Evolutionary conservation across 768 basidiomycete species (phyloP).

Genomic region (Mycena crocata): DNA sequence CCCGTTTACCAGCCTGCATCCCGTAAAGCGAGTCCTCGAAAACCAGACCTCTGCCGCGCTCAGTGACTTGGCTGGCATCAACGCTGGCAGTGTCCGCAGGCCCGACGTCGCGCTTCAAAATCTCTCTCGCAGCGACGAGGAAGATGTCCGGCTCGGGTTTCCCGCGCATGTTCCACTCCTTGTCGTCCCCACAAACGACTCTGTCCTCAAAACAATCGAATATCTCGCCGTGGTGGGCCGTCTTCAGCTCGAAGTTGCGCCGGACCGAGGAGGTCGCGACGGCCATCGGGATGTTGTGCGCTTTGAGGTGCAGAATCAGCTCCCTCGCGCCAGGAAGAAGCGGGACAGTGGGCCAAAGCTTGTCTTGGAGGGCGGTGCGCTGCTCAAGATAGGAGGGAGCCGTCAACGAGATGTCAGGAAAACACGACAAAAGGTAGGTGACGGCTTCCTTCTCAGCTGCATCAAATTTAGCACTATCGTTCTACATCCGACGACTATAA

Average conservation of each 20-base stretch:
- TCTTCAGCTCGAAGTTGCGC: conserved; percentile 76
- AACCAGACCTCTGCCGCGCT: conserved; percentile 75
- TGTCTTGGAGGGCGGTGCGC: conserved; percentile 69
- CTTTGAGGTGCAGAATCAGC: conserved; percentile 77
- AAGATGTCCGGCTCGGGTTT: conserved; percentile 90
- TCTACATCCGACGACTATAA: neutral
- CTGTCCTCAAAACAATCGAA: conserved; percentile 73
- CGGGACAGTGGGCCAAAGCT: conserved; percentile 74
- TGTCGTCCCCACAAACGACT: conserved; percentile 81
- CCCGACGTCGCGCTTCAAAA: conserved; percentile 70
- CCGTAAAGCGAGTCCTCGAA: conserved; percentile 88
- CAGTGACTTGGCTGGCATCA: conserved; percentile 51
- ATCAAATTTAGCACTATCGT: neutral
- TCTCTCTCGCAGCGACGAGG: conserved; percentile 72
- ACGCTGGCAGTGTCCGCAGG: conserved; percentile 46
- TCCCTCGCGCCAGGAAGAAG: conserved; percentile 80
- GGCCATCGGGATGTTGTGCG: conserved; percentile 78
- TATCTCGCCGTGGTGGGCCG: conserved; percentile 65
- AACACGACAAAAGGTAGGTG: conserved; percentile 78
- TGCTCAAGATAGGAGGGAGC: conserved; percentile 68
- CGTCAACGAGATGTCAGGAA: conserved; percentile 77
- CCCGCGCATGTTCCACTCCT: conserved; percentile 62
- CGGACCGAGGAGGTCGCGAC: conserved; percentile 83
- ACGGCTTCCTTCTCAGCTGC: conserved; percentile 75
- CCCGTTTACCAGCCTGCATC: conserved; percentile 82